These are phyloP conservation scores for Entonaema liquescens DNA, from an alignment of 495 filamentous ascomycete genomes.

Conservation along the genomic window DNA sequence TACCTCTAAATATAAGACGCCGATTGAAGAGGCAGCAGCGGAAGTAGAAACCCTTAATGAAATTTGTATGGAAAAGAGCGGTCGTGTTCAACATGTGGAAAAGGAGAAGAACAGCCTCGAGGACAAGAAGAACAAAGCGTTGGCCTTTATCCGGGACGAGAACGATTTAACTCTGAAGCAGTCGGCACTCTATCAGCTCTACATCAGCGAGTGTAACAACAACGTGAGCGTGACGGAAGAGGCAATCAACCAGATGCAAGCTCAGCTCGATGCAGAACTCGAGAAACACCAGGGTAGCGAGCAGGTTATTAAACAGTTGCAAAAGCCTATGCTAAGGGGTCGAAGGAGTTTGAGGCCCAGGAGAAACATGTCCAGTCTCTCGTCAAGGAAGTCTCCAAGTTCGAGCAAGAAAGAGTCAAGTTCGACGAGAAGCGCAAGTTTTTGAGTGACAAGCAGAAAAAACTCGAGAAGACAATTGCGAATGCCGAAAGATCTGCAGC, in stretches of 20 bases:
- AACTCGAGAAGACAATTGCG: constrained; percentile 87
- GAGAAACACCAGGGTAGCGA: constrained; percentile 93
- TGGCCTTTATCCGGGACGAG: constrained; percentile 87
- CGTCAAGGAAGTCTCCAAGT: constrained; percentile 86
- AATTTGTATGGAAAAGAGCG: constrained; percentile 91
- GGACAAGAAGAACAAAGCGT: constrained; percentile 94
- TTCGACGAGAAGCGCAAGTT: constrained; percentile 98
- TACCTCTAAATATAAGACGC: constrained; percentile 95
- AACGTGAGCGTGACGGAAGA: constrained; percentile 91
- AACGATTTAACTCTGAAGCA: constrained; percentile 92
- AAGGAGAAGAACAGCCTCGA: constrained; percentile 93
- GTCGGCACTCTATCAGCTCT: constrained; percentile 88
- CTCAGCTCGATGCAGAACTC: constrained; percentile 83
- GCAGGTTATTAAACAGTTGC: constrained; percentile 86
- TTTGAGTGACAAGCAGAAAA: constrained; percentile 86
- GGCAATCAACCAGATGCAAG: constrained; percentile 88
- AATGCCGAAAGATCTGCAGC: constrained; percentile 68
- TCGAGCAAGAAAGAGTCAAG: constrained; percentile 95
- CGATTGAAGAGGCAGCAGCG: constrained; percentile 90
- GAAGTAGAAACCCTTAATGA: constrained; percentile 94
- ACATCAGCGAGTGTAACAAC: constrained; percentile 84
- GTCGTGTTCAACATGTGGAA: constrained; percentile 94
- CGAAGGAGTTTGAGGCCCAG: constrained; percentile 81
- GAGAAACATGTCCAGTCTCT: constrained; percentile 84
- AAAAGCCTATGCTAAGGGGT: constrained; percentile 81